Evolutionary conservation across 805 yeast species (phyloP), one percentile per base, ranked within the genome.

Genomic region (Ogataea salicorniae): DNA sequence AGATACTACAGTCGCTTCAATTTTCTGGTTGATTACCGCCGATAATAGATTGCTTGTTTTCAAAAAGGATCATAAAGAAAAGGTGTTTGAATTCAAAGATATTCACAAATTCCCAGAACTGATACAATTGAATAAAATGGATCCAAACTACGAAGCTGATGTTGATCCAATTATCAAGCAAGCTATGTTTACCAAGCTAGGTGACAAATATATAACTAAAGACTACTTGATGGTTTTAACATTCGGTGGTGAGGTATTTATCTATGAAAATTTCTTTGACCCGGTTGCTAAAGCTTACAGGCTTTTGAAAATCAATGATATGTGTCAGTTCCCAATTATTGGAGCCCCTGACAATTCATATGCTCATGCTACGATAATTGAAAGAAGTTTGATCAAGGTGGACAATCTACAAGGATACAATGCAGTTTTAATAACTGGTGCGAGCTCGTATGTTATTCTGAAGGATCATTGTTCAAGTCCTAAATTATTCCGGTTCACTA

Each of bases 331-430:
- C 18, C 63, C 73, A 4, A 73, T 84, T 11, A 80, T 88, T 1
- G 95, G 95, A 46, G 94, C 92, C 0, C 92, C 94, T 1, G 84
- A 80, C 46, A 85, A 85, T 62, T 85, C 91, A 1, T 84, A 81
- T 57, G 74, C 86, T 1, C 73, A 77, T 48, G 87, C 87, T 39
- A 84, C 84, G 0, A 73, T 73, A 5, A 75, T 85, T 41, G 95
- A 87, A 63, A 75, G 94, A 64, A 77, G 80, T 49, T 68, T 83
- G 66, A 77, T 80, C 46, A 74, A 81, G 61, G 67, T 85, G 51
- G 74, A 79, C 5, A 74, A 79, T 49, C 69, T 81, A 41, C 77
- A 77, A 52, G 87, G 83, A 0, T 72, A 74, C 49, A 74, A 81
- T 0, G 73, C 80, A 16, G 75, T 88, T 1, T 75, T 87, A 55